Conservation (phyloP, 169 alveolate genomes). For the Theileria parva region DNA sequence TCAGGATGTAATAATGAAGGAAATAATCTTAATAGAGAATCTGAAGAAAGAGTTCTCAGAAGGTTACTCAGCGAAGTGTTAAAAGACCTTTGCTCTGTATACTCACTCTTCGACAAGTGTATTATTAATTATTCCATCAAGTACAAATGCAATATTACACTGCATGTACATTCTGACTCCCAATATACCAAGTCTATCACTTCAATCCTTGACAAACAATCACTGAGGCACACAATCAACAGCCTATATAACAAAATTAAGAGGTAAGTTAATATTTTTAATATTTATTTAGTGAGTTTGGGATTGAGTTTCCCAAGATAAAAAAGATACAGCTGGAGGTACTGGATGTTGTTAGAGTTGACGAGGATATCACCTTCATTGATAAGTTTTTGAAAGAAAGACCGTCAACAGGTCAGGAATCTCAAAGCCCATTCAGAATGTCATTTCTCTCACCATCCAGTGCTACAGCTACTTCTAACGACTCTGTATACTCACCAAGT, state of each 20-base stretch:
- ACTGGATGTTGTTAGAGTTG: background rate
- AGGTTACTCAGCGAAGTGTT: background rate
- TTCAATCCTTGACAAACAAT: background rate
- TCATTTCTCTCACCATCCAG: too few relatives aligned
- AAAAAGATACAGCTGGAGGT: background rate
- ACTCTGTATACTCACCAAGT: background rate
- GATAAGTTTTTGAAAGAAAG: background rate
- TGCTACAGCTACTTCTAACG: too few relatives aligned
- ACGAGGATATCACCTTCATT: background rate
- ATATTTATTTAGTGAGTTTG: slow-evolving; percentile 1
- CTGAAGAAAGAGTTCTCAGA: background rate
- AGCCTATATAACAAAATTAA: background rate
- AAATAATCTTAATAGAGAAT: background rate
- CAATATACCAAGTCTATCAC: background rate
- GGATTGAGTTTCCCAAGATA: background rate
- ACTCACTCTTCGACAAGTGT: slow-evolving; percentile 1
- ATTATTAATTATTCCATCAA: background rate
- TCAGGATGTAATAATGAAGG: too few relatives aligned
- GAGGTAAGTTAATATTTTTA: background rate
- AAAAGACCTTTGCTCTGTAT: background rate
- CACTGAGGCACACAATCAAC: slow-evolving; percentile 4
- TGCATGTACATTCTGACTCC: background rate
- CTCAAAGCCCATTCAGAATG: too few relatives aligned
- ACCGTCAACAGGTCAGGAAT: background rate
- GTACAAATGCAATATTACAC: background rate